Evolutionary conservation across 2,329 filamentous ascomycete genomes (phyloP).

Genomic region (Hypomyces rosellus): DNA sequence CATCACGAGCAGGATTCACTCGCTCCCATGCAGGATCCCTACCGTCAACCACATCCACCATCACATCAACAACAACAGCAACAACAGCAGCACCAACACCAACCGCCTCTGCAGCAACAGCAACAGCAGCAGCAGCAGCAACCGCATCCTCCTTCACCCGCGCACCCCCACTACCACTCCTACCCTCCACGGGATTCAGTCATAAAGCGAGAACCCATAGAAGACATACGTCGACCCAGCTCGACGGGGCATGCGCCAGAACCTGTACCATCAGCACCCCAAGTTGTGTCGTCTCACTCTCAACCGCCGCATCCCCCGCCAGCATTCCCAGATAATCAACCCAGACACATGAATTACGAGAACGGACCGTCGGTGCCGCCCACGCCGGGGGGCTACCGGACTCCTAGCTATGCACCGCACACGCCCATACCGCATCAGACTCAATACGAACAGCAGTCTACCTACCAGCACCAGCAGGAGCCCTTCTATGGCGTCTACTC

Average conservation of each 20-base stretch:
- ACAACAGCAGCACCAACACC: constrained; percentile 13
- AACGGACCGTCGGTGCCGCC: constrained; percentile 39
- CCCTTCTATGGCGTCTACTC: constrained; percentile 37
- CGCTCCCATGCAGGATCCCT: constrained; percentile 49
- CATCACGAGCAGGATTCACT: constrained; percentile 51
- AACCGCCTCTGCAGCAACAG: constrained; percentile 11
- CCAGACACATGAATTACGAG: constrained; percentile 50
- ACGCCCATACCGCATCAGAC: constrained; percentile 34
- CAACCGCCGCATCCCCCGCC: constrained; percentile 23
- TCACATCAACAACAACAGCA: constrained; percentile 16
- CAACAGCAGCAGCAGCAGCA: constrained; percentile 15
- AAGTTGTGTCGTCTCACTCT: constrained; percentile 26
- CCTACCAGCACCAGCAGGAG: constrained; percentile 28
- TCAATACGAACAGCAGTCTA: constrained; percentile 31
- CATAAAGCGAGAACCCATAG: constrained; percentile 51
- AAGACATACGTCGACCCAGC: constrained; percentile 47
- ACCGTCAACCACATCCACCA: constrained; percentile 26
- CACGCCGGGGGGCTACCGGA: constrained; percentile 38
- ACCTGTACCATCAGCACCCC: constrained; percentile 25
- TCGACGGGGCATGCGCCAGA: constrained; percentile 43
- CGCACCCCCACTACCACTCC: constrained; percentile 37
- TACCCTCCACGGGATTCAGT: constrained; percentile 45
- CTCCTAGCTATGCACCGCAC: constrained; percentile 35
- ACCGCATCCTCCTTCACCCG: constrained; percentile 32
- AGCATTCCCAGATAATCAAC: constrained; percentile 39